Conservation (phyloP, 495 filamentous ascomycete genomes). For the Hypoxylon subgilvum region DNA sequence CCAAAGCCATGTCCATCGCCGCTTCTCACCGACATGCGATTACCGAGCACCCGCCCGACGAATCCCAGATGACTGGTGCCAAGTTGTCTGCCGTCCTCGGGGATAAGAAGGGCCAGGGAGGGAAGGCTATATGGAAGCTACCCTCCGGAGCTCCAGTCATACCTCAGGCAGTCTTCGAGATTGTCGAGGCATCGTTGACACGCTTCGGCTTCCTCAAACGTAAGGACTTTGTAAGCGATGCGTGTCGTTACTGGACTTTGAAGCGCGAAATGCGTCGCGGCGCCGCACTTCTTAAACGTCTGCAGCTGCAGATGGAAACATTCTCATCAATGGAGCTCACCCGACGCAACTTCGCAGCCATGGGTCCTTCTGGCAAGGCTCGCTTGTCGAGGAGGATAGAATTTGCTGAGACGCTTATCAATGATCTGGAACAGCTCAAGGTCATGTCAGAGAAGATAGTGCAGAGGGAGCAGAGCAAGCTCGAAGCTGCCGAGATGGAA, state of each 20-base stretch:
- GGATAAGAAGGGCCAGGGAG: slow-evolving; percentile 68
- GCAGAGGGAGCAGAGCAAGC: slow-evolving; percentile 73
- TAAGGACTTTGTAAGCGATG: slow-evolving; percentile 89
- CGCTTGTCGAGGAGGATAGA: slow-evolving; percentile 83
- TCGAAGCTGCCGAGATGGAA: slow-evolving; percentile 76
- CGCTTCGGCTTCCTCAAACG: slow-evolving; percentile 82
- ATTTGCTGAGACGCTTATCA: slow-evolving; percentile 76
- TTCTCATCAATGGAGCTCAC: slow-evolving; percentile 98
- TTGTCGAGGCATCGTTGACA: slow-evolving; percentile 76
- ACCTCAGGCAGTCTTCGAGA: slow-evolving; percentile 79
- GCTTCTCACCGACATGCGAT: slow-evolving; percentile 66
- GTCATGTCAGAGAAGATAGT: slow-evolving; percentile 70
- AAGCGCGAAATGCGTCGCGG: slow-evolving; percentile 93
- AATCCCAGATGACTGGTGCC: slow-evolving; percentile 61
- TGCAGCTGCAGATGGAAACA: slow-evolving; percentile 91
- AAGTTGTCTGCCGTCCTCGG: slow-evolving; percentile 65
- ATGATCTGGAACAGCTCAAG: slow-evolving; percentile 76
- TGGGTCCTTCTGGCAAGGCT: slow-evolving; percentile 82
- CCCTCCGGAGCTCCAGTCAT: slow-evolving; percentile 95
- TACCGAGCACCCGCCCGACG: slow-evolving; percentile 62
- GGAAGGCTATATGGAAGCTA: slow-evolving; percentile 85
- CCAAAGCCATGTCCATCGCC: slow-evolving; percentile 78
- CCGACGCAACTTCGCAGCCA: slow-evolving; percentile 85
- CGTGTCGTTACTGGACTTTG: slow-evolving; percentile 96
- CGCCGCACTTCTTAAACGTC: slow-evolving; percentile 85